phyloP scores from a whole-genome alignment of 768 basidiomycete species.

The Tubosaeta sp. region DNA sequence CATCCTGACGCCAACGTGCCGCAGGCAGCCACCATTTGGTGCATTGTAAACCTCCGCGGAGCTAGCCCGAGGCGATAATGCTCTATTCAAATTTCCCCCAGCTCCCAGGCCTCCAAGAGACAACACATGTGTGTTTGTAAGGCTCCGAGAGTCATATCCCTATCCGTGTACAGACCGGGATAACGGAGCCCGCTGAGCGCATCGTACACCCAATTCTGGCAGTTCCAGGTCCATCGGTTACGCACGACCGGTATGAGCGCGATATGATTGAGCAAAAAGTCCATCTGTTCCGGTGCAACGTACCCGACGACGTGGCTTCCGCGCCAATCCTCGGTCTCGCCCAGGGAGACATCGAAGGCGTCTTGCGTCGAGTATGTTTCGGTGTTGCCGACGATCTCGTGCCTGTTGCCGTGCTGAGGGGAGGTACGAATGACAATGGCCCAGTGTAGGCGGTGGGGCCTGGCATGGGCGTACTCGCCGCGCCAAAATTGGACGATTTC shows the following conservation, averaged over 20 bases:
- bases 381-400: slow-evolving; percentile 26
- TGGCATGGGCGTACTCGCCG: slow-evolving; percentile 10
- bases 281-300: slow-evolving; percentile 10
- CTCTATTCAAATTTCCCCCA: slow-evolving; percentile 17
- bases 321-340: slow-evolving; percentile 19
- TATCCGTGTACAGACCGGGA: slow-evolving; percentile 13
- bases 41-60: not conserved
- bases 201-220: slow-evolving; percentile 28
- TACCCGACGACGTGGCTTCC: slow-evolving; percentile 19
- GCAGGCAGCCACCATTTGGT: not conserved
- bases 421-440: slow-evolving; percentile 23
- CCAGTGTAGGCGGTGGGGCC: slow-evolving; percentile 24
- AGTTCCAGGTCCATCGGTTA: slow-evolving; percentile 21
- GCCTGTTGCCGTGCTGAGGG: slow-evolving; percentile 13
- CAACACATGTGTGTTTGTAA: slow-evolving; percentile 25
- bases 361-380: slow-evolving; percentile 15
- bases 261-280: slow-evolving; percentile 9
- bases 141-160: slow-evolving; percentile 7
- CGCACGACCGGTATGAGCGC: slow-evolving; percentile 15
- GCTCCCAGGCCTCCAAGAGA: slow-evolving; percentile 29
- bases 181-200: slow-evolving; percentile 12
- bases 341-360: slow-evolving; percentile 10
- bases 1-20: not conserved
- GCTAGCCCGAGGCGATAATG: not conserved
- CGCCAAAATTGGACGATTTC: slow-evolving; percentile 28